These are phyloP conservation scores for Ustilago cynodontis DNA, from an alignment of 1,284 basidiomycete species.

Conservation along the genomic window DNA sequence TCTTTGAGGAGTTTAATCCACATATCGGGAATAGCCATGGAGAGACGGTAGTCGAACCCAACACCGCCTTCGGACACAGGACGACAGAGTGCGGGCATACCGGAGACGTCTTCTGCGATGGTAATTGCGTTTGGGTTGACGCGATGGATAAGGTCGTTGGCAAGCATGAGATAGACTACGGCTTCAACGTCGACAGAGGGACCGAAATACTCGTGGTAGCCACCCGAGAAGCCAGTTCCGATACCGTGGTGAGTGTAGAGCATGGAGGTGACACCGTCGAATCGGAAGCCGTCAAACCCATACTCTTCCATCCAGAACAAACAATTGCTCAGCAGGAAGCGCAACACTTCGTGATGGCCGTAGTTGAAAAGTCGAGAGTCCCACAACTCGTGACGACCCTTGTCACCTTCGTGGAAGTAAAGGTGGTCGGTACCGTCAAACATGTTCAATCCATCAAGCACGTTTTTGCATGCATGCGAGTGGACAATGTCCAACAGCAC, in stretches of 20 bases:
- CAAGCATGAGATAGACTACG: conserved; percentile 95
- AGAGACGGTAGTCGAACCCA: conserved; percentile 96
- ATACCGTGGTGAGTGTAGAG: conserved; percentile 98
- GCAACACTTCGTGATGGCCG: conserved; percentile 88
- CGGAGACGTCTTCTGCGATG: conserved; percentile 97
- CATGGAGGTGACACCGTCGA: conserved; percentile 99
- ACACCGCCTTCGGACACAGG: conserved; percentile 86
- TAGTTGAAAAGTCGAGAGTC: conserved; percentile 93
- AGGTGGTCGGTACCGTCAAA: conserved; percentile 96
- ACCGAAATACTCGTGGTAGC: conserved; percentile 98
- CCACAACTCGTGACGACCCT: conserved; percentile 95
- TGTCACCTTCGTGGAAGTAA: conserved; percentile 94
- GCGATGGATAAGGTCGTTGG: conserved; percentile 88
- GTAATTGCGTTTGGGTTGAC: conserved; percentile 85
- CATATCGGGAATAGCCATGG: conserved; percentile 99
- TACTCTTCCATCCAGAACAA: conserved; percentile 96
- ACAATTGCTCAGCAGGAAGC: conserved; percentile 93
- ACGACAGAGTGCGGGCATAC: conserved; percentile 93
- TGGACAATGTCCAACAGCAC: conserved; percentile 97
- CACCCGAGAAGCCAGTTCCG: conserved; percentile 95
- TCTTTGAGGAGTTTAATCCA: conserved; percentile 99
- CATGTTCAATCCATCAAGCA: conserved; percentile 91
- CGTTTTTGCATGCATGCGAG: conserved; percentile 97
- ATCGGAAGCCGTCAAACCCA: conserved; percentile 95
- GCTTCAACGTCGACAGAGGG: conserved; percentile 85